These are phyloP conservation scores for Pseudocercospora eumusae DNA, from an alignment of 2,329 filamentous ascomycete genomes.

Conservation along the genomic window DNA sequence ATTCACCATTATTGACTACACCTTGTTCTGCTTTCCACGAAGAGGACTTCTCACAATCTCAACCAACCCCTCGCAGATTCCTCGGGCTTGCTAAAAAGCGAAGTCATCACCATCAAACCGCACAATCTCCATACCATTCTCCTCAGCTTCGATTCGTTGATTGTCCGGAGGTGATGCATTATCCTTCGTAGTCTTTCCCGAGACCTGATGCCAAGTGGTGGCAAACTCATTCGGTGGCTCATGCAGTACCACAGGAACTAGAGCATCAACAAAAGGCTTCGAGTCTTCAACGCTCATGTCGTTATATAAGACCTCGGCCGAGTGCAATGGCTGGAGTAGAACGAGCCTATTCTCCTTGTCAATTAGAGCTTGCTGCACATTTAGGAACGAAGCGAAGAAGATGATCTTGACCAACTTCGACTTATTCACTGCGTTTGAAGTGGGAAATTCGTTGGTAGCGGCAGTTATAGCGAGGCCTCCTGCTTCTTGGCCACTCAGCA, in stretches of 20 bases:
- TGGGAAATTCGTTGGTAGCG: background rate
- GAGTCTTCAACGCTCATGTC: conserved; percentile 6
- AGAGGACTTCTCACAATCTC: background rate
- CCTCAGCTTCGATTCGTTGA: background rate
- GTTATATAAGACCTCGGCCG: conserved; percentile 5
- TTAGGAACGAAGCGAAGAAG: background rate
- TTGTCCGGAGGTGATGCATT: background rate
- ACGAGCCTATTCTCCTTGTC: background rate
- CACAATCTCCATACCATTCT: background rate
- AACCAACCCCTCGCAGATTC: background rate
- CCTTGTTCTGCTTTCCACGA: background rate
- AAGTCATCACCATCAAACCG: background rate
- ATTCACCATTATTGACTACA: too few relatives aligned
- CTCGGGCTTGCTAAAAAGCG: background rate
- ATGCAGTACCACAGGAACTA: background rate
- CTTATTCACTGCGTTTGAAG: background rate
- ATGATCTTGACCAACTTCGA: background rate
- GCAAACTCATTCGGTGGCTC: background rate
- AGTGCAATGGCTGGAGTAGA: background rate
- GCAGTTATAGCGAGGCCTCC: background rate
- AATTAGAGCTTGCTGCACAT: background rate
- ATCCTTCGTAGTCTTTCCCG: background rate
- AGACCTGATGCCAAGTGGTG: background rate
- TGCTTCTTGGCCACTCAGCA: background rate
- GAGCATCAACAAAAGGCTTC: conserved; percentile 3